A percentile compares a stretch with the other conserved stretches of the same genome.
Conservation (phyloP, 345 rosid species). For the Murraya paniculata region DNA sequence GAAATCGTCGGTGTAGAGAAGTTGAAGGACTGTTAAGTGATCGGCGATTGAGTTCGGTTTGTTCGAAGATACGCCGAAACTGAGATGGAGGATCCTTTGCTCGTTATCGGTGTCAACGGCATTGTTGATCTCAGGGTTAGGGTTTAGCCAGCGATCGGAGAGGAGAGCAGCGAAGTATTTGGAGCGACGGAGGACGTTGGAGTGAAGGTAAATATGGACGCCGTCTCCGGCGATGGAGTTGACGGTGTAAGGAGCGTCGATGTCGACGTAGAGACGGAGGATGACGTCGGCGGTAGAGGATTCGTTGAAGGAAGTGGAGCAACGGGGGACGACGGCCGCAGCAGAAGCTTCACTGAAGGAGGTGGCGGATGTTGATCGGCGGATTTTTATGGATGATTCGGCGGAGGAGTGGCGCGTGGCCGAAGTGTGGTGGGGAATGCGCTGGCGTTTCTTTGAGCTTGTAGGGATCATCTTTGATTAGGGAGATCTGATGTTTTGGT, state of each 20-base stretch:
- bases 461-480: constrained; percentile 21
- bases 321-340: background rate
- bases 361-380: constrained; percentile 33
- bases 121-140: background rate
- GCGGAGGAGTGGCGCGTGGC: constrained; percentile 32
- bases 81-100: constrained; percentile 15
- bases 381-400: constrained; percentile 30
- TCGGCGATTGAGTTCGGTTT: constrained; percentile 29
- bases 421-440: constrained; percentile 22
- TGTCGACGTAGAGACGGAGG: constrained; percentile 38
- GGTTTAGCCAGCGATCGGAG: constrained; percentile 57
- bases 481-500: background rate
- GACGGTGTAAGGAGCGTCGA: constrained; percentile 14
- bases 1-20: constrained; percentile 53
- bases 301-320: constrained; percentile 36
- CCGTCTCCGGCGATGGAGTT: constrained; percentile 19
- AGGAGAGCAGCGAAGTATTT: constrained; percentile 59
- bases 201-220: constrained; percentile 60
- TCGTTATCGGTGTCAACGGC: constrained; percentile 3
- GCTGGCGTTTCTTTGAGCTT: constrained; percentile 39
- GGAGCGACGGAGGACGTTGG: constrained; percentile 49
- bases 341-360: constrained; percentile 1
- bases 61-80: constrained; percentile 28
- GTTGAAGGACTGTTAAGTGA: constrained; percentile 42
- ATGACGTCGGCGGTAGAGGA: constrained; percentile 47